Conservation (phyloP, 768 basidiomycete species). For the Mycena galopus region DNA sequence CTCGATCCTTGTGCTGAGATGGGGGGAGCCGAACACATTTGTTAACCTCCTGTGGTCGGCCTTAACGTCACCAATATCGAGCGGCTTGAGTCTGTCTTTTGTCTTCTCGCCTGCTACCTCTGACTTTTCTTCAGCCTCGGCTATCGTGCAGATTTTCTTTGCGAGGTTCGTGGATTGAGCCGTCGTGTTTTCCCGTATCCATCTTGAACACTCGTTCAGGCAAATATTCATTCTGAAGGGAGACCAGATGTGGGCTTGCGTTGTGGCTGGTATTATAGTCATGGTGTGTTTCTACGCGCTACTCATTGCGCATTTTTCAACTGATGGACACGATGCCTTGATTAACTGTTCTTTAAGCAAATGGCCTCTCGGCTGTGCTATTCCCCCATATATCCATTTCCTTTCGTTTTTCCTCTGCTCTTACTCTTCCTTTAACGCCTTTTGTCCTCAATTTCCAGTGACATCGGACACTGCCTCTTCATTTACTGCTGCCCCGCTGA, state of each 20-base stretch:
- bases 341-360: too few relatives aligned
- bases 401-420: too few relatives aligned
- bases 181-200: not conserved
- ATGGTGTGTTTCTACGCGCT: not conserved
- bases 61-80: not conserved
- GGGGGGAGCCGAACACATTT: not conserved
- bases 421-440: too few relatives aligned
- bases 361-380: too few relatives aligned
- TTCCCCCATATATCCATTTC: too few relatives aligned
- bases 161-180: not conserved
- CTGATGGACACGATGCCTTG: too few relatives aligned
- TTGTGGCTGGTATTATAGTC: not conserved
- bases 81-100: not conserved
- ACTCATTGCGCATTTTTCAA: not conserved
- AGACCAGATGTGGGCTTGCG: not conserved
- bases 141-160: not conserved
- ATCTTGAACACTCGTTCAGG: not conserved
- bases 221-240: slow-evolving; percentile 7
- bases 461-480: too few relatives aligned
- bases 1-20: not conserved
- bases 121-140: too few relatives aligned
- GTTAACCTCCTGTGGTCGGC: not conserved
- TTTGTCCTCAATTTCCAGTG: too few relatives aligned
- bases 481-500: too few relatives aligned
- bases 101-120: too few relatives aligned